phyloP scores from a whole-genome alignment of 1,284 basidiomycete species.

The Rhodofomes roseus region DNA sequence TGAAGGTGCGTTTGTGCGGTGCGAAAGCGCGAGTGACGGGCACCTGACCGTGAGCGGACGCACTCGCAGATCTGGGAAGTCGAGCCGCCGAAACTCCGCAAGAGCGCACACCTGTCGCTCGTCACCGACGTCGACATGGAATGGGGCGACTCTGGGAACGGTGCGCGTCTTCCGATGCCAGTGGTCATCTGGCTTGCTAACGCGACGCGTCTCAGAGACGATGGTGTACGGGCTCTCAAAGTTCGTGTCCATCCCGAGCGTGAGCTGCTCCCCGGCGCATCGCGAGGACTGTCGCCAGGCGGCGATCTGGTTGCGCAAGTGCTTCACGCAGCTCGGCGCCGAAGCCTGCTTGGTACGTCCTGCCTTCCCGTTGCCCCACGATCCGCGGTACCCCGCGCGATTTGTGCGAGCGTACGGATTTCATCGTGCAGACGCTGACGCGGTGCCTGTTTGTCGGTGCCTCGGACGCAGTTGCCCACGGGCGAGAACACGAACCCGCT shows the following conservation, averaged over 20 bases:
- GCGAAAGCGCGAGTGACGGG: background rate
- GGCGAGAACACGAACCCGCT: conserved; percentile 73
- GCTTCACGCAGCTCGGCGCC: conserved; percentile 83
- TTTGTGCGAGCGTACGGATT: too few relatives aligned
- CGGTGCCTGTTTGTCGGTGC: too few relatives aligned
- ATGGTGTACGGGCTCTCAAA: conserved; percentile 76
- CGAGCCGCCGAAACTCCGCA: conserved; percentile 28
- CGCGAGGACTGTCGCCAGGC: conserved; percentile 91
- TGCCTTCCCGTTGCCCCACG: too few relatives aligned
- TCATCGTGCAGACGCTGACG: too few relatives aligned
- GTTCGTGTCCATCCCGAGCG: conserved; percentile 85
- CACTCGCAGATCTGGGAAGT: conserved; percentile 52
- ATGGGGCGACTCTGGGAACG: conserved; percentile 15
- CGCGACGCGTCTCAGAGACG: conserved; percentile 42
- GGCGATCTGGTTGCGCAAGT: conserved; percentile 87
- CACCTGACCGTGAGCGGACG: background rate
- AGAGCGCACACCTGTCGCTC: conserved; percentile 1
- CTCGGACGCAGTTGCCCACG: conserved; percentile 55
- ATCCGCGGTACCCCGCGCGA: background rate
- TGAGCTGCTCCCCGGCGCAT: conserved; percentile 67
- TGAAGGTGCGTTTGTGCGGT: conserved; percentile 53
- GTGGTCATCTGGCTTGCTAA: background rate
- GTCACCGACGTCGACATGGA: conserved; percentile 1
- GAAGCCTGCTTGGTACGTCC: conserved; percentile 64
- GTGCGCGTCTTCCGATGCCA: conserved; percentile 3